These are phyloP conservation scores for Aspergillus sp. DNA, from an alignment of 2,329 filamentous ascomycete genomes.

Conservation along the genomic window DNA sequence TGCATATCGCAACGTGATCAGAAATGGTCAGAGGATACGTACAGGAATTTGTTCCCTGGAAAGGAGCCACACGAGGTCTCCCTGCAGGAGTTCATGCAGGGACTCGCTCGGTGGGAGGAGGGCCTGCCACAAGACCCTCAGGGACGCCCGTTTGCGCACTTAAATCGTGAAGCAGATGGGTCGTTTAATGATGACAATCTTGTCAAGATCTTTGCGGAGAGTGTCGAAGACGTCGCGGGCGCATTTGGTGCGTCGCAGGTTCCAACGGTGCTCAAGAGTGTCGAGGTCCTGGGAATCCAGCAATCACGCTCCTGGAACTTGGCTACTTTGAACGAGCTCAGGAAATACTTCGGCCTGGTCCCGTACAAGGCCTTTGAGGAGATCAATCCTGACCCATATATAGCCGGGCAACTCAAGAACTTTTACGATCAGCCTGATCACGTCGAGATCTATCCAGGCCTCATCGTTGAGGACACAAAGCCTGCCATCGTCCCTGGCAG, in stretches of 20 bases:
- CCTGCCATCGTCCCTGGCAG: conserved; percentile 40
- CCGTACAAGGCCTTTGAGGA: conserved; percentile 43
- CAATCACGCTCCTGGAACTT: conserved; percentile 55
- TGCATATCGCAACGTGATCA: conserved; percentile 53
- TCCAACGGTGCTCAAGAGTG: conserved; percentile 47
- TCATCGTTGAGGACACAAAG: conserved; percentile 49
- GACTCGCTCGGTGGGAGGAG: conserved; percentile 34
- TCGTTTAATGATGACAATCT: conserved; percentile 51
- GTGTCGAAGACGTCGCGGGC: conserved; percentile 54
- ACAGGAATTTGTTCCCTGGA: conserved; percentile 39
- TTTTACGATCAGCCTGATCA: conserved; percentile 45
- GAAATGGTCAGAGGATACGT: conserved; percentile 50
- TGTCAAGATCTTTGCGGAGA: conserved; percentile 45
- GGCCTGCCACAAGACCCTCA: conserved; percentile 36
- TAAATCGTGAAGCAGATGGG: conserved; percentile 42
- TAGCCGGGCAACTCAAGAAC: conserved; percentile 35
- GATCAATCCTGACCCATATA: conserved; percentile 43
- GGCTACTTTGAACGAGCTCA: conserved; percentile 51
- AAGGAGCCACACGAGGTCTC: conserved; percentile 27
- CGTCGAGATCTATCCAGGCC: conserved; percentile 50
- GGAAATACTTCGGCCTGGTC: conserved; percentile 43
- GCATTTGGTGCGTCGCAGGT: conserved; percentile 52
- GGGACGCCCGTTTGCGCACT: conserved; percentile 40
- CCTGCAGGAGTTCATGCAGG: conserved; percentile 30
- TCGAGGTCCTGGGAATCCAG: conserved; percentile 55